Conservation (phyloP, 1,284 basidiomycete genomes). For the Austroboletus olivaceoglutinosus region DNA sequence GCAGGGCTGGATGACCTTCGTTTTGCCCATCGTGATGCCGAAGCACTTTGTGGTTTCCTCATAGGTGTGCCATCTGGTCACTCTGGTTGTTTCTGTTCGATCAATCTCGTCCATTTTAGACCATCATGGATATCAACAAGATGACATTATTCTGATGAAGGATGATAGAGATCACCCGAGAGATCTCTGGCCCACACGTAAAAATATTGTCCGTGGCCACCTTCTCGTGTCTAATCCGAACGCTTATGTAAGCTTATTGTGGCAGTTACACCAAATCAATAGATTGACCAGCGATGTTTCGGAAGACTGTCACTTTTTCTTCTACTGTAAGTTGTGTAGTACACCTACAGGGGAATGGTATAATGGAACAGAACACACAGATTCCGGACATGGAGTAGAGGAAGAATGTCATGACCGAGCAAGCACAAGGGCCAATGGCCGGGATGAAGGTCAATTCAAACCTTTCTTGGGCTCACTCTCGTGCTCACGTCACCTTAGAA, state of each 20-base stretch:
- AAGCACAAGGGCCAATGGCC: slow-evolving; percentile 29
- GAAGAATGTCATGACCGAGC: slow-evolving; percentile 18
- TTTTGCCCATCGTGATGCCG: slow-evolving; percentile 24
- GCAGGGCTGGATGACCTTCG: slow-evolving; percentile 12
- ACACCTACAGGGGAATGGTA: background rate
- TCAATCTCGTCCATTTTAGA: slow-evolving; percentile 8
- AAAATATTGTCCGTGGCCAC: slow-evolving; percentile 28
- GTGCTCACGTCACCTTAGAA: slow-evolving; percentile 13
- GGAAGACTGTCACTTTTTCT: slow-evolving; percentile 36
- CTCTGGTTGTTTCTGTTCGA: background rate
- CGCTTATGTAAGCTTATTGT: background rate
- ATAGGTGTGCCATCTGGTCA: slow-evolving; percentile 11
- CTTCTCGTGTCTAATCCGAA: background rate
- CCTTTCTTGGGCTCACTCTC: background rate
- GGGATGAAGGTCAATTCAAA: slow-evolving; percentile 34
- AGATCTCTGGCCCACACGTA: slow-evolving; percentile 25
- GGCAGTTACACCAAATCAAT: slow-evolving; percentile 27
- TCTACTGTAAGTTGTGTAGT: slow-evolving; percentile 35
- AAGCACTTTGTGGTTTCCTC: slow-evolving; percentile 10
- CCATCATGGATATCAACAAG: slow-evolving; percentile 24
- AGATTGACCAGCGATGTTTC: slow-evolving; percentile 25
- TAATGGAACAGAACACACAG: slow-evolving; percentile 6
- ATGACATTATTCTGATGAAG: slow-evolving; percentile 33
- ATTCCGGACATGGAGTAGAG: slow-evolving; percentile 37
- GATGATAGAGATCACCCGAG: slow-evolving; percentile 19